Conservation (phyloP, 345 rosid genomes). For the Rhodomyrtus tomentosa region DNA sequence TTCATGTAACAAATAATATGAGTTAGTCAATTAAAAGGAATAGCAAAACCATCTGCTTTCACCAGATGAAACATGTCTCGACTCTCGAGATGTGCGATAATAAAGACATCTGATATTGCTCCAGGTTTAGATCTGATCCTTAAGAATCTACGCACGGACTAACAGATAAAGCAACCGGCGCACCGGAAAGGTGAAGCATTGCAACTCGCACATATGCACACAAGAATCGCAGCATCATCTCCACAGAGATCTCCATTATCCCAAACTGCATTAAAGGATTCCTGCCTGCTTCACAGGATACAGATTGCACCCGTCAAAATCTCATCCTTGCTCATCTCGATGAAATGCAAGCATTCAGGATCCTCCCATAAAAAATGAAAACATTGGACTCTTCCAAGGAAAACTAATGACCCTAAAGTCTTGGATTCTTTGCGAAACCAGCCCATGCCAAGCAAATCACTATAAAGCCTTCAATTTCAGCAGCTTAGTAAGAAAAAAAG, state of each 20-base stretch:
- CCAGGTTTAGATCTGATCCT: not conserved
- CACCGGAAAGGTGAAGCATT: not conserved
- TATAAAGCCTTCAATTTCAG: not conserved
- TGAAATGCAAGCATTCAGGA: not conserved
- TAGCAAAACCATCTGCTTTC: not conserved
- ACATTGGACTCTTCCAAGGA: not conserved
- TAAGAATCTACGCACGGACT: not conserved
- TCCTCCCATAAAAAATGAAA: not conserved
- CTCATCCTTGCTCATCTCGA: not conserved
- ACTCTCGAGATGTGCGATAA: not conserved
- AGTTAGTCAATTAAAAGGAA: not conserved
- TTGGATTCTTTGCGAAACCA: not conserved
- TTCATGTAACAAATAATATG: not conserved
- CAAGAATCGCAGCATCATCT: not conserved
- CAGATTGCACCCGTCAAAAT: not conserved
- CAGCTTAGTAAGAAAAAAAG: not conserved
- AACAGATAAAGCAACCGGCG: not conserved
- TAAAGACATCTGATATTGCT: not conserved
- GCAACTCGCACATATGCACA: not conserved
- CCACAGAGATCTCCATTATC: not conserved
- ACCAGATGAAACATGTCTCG: not conserved
- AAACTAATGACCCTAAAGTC: not conserved
- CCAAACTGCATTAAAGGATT: not conserved
- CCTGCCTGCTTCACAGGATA: not conserved
- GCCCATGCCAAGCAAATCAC: not conserved